Percentiles rank a stretch among this genome's conserved stretches.
Evolutionary conservation across 2,329 filamentous ascomycete species (phyloP).

Genomic region (Paracoccidioides lutzii): DNA sequence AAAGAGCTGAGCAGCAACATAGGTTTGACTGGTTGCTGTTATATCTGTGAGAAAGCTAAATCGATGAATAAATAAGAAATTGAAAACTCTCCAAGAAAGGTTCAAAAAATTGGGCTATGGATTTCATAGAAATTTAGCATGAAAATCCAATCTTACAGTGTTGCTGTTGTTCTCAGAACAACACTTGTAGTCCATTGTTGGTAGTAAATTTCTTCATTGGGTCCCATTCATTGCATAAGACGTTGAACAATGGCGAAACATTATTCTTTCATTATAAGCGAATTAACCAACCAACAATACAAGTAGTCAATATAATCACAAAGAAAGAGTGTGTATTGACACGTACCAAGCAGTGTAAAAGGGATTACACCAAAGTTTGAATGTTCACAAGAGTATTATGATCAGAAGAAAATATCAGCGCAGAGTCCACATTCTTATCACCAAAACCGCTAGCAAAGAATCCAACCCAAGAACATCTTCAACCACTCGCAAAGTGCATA

Average conservation of each 20-base stretch:
- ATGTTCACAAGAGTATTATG: neutral
- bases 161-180: neutral
- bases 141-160: neutral
- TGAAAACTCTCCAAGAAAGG: no score
- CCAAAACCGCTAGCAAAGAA: slow-evolving; percentile 11
- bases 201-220: no score
- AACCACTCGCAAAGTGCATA: neutral
- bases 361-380: slow-evolving; percentile 11
- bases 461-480: slow-evolving; percentile 9
- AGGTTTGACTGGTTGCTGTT: no score
- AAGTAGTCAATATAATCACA: neutral
- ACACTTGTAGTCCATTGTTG: no score
- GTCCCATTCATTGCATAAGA: no score
- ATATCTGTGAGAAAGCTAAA: no score
- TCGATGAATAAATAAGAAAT: no score
- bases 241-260: neutral
- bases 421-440: slow-evolving; percentile 27
- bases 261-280: neutral
- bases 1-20: no score
- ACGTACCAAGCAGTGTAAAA: neutral
- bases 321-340: neutral
- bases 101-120: no score
- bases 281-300: neutral
- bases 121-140: no score
- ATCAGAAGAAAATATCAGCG: slow-evolving; percentile 22